Evolutionary conservation across 164 flowering plant genomes (phyloP), one percentile per base, ranked within the genome.

Genomic region (Magnolia sinica): DNA sequence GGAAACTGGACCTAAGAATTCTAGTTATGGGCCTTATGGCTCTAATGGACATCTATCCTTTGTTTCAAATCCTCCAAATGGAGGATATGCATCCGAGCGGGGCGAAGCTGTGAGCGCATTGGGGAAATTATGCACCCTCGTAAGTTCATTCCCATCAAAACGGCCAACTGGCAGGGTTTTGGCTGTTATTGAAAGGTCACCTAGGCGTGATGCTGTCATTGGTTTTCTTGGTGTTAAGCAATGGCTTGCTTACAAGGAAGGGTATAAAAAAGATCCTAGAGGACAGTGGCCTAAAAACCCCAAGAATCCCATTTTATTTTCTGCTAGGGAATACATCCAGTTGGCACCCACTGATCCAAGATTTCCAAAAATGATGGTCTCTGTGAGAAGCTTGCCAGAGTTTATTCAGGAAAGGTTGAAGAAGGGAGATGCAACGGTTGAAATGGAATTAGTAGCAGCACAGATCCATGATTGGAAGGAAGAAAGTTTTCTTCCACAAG

Each of bases 111-210:
- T 45, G 45, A 79, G 74, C 77, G 79, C 88, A 14, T 70, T 91
- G 67, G 86, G 70, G 55, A 88, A 81, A 79, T 55, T 96, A 73
- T 88, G 87, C 82, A 81, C 88, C 52, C 24, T 79, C 52, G 29
- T 89, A 67, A 83, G 75, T 78, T 77, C 86, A 64, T 83, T 73
- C 69, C 98, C 97, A 29, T 84, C 81, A 31, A 96, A 90, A 83
- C 81, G 99, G 31, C 97, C 99, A 49, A 92, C 99, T 49, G 99
- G 99, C 14, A 87, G 77, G 74, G 97, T 96, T 64, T 86, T 96
- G 24, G 88, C 92, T 14, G 83, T 96, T 52, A 70, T 93, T 78
- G 87, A 91, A 76, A 87, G 71, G 70, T 96, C 98, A 73, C 85
- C 79, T 75, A 91, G 91, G 9, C 86, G 98, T 74, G 84, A 87